phyloP scores from a whole-genome alignment of 768 basidiomycete genomes.

The Serendipita indica region DNA sequence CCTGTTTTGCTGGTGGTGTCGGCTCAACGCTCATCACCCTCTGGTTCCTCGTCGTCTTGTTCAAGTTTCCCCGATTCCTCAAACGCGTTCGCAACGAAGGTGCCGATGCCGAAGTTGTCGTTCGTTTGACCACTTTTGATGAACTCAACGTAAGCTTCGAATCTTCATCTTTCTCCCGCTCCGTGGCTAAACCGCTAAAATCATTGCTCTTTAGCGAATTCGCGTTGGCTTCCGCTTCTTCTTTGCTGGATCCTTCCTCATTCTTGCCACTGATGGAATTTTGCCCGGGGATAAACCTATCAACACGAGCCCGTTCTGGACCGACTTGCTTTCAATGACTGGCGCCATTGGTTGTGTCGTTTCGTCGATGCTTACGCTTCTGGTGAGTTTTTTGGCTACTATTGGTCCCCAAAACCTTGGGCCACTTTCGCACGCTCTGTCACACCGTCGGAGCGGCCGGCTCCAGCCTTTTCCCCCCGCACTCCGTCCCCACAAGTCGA shows the following conservation, averaged over 20 bases:
- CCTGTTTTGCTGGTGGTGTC: slow-evolving; percentile 56
- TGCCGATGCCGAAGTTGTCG: slow-evolving; percentile 57
- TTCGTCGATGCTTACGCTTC: slow-evolving; percentile 60
- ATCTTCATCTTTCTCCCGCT: too few species aligned
- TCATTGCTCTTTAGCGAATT: too few species aligned
- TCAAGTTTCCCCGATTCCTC: slow-evolving; percentile 56
- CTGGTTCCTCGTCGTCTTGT: slow-evolving; percentile 55
- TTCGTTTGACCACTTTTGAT: slow-evolving; percentile 59
- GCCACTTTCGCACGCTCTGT: too few species aligned
- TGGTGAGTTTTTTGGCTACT: slow-evolving; percentile 37
- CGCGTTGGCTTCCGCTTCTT: slow-evolving; percentile 61
- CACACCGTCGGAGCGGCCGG: too few species aligned
- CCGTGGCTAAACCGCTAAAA: too few species aligned
- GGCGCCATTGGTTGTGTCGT: slow-evolving; percentile 45
- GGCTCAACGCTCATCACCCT: slow-evolving; percentile 54
- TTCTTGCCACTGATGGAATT: slow-evolving; percentile 56
- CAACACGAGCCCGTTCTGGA: slow-evolving; percentile 44
- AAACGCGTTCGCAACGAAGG: slow-evolving; percentile 55
- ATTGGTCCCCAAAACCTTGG: too few species aligned
- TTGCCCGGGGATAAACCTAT: slow-evolving; percentile 40
- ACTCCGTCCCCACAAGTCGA: background rate
- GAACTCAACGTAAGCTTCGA: slow-evolving; percentile 50
- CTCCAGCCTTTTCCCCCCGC: too few species aligned
- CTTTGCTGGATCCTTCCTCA: slow-evolving; percentile 48
- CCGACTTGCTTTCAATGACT: slow-evolving; percentile 46